phyloP scores from a whole-genome alignment of 2,329 filamentous ascomycete species.

The Colletotrichum sp. region DNA sequence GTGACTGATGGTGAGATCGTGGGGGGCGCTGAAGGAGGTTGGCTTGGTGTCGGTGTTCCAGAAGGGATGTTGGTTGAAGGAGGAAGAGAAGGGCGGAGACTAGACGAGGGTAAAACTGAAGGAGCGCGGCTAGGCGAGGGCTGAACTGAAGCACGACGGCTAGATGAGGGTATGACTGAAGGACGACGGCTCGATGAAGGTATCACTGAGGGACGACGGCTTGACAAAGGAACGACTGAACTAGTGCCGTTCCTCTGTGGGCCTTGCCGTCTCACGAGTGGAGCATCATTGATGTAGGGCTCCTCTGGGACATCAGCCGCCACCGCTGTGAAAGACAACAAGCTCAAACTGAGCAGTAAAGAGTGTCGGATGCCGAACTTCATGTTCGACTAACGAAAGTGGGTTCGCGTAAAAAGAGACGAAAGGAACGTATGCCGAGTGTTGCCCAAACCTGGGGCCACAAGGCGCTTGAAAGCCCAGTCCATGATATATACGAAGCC shows the following conservation, averaged over 20 bases:
- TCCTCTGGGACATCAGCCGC: neutral
- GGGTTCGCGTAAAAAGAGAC: neutral
- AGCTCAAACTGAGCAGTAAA: neutral
- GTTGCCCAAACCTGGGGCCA: neutral
- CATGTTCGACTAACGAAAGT: neutral
- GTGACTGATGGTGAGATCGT: neutral
- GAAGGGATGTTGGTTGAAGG: neutral
- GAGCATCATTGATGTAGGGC: neutral
- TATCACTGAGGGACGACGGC: neutral
- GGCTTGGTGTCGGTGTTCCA: neutral
- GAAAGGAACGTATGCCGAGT: neutral
- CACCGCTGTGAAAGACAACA: neutral
- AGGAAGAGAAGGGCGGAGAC: neutral
- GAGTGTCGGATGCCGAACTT: neutral
- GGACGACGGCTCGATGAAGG: neutral
- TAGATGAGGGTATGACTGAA: no score
- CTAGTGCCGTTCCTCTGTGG: neutral
- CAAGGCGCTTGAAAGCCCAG: no score
- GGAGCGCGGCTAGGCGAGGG: no score
- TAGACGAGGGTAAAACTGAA: no score
- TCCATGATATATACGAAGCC: no score
- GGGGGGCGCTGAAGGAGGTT: neutral
- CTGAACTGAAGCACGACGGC: no score
- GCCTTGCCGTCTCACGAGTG: neutral
- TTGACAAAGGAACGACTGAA: rapidly evolving